Base-by-base conservation (phyloP, 139 green algal species). In the Closterium sp. region DNA sequence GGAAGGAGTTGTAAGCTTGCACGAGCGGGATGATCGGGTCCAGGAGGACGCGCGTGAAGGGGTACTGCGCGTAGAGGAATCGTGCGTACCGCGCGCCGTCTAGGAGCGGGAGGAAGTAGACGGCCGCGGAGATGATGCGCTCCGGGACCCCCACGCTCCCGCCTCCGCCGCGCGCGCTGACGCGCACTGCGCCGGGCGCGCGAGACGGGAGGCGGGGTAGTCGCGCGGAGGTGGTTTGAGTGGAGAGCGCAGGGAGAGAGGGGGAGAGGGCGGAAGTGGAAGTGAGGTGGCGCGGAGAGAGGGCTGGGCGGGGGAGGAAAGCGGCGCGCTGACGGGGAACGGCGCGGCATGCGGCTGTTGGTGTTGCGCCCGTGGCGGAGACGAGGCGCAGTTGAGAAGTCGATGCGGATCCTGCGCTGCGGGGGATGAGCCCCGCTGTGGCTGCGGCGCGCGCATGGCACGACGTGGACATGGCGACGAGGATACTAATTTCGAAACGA, bases 41-140 rank as follows among this genome's bases (percentile, higher is more conserved):
- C 27, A 93, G 73, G 29, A 91, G 0, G 9, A 89, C 32, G 34
- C 88, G 87, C 21, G 62, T 93, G 31, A 92, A 42, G 11, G 92
- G 92, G 88, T 87, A 94, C 28, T 95, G 88, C 70, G 45, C 73
- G 85, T 95, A 95, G 38, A 95, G 84, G 45, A 92, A 95, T 10
- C 90, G 70, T 9, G 89, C 93, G 31, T 95, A 95, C 0, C 90
- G 86, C 3, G 95, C 30, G 42, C 93, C 94, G 89, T 95, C 94
- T 19, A 95, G 38, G 7, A 95, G 30, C 21, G 94, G 94, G n/a
- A 95, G 86, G 32, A 95, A 88, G 91, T 95, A 95, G n/a, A 32
- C 92, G 17, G 90, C 11, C 4, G 89, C 73, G 22, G 93, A 85
- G 10, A 95, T 45, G 27, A 95, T 79, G 10, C 94, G 94, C 21